Base-by-base conservation (phyloP, 2,329 filamentous ascomycete species). In the Alternaria brassicicola region DNA sequence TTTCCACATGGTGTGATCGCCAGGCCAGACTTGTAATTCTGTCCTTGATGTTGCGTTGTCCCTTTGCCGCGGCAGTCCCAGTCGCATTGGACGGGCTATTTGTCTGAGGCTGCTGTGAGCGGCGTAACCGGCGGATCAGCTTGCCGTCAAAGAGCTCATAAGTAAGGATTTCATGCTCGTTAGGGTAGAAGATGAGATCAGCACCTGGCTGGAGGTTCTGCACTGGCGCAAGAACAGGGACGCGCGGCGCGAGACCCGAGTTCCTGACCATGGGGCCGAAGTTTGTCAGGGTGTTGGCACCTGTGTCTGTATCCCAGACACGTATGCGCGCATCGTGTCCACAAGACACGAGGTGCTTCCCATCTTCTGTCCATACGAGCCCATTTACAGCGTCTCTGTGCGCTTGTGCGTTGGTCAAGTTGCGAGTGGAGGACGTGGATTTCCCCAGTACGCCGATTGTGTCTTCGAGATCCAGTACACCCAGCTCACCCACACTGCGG, bases 201-300 rank as follows among this genome's bases (percentile, higher is more conserved):
- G 85, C 82, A 0, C 83, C 83, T 0, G 84, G 78, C 4, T 80
- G 77, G 3, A 85, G 85, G 25, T 89, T 72, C 7, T 84, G 81
- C 1, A 81, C 81, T 0, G 93, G 92, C 85, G 88, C 64, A 80
- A 84, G 52, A 62, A 84, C 48, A 63, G 81, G 76, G 64, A 78
- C 67, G 21, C 78, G 60, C 5, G 76, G 71, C 3, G 79, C 78
- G 2, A 79, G 76, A 8, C 76, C 74, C 0, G 67, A 83, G 74
- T 97, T 97, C 67, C 88, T 89, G 38, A 97, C 84, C 26, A 88
- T 84, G 1, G 93, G 91, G 0, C 93, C 93, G 72, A 97, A 98
- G 74, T 89, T 93, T 0, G 90, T 91, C 6, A 97, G 85, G 0
- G 91, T 96, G 75, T 98, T 97, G 17, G 89, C 89, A 2, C 93